Percentiles rank a stretch among this genome's conserved stretches.
Conservation (phyloP, 208 protist species). For the Leptomonas pyrrhocoris region DNA sequence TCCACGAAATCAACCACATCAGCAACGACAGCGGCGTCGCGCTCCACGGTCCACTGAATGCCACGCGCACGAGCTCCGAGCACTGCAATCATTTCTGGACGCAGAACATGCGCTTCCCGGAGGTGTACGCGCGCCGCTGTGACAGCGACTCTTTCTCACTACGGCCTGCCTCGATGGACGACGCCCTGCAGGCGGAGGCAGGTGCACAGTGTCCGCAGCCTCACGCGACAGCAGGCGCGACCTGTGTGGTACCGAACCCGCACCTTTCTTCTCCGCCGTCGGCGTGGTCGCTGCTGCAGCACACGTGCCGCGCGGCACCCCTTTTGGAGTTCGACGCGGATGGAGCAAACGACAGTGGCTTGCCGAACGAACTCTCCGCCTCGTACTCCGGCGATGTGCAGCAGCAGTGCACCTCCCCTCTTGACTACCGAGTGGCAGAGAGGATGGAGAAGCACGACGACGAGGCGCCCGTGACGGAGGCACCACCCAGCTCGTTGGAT, state of each 20-base stretch:
- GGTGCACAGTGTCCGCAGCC: background rate
- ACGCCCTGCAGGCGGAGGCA: background rate
- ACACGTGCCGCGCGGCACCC: background rate
- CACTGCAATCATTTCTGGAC: background rate
- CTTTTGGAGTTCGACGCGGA: background rate
- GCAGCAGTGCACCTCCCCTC: background rate
- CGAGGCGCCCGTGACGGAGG: background rate
- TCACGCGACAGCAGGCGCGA: background rate
- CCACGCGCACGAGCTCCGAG: conserved; percentile 2
- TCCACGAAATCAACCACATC: background rate
- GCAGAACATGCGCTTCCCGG: background rate
- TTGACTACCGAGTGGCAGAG: background rate
- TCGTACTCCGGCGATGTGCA: too few species aligned
- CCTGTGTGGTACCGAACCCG: conserved; percentile 12
- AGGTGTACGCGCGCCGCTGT: background rate
- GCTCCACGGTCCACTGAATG: background rate
- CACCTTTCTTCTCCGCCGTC: background rate
- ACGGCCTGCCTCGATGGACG: background rate
- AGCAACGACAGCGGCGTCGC: background rate
- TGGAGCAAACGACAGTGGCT: background rate
- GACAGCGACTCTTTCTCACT: background rate
- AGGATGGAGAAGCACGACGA: background rate
- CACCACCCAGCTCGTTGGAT: background rate
- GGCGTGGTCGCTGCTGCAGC: too few species aligned
- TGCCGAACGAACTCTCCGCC: too few species aligned